Conservation (phyloP, 495 filamentous ascomycete species). For the Neurospora terricola region DNA sequence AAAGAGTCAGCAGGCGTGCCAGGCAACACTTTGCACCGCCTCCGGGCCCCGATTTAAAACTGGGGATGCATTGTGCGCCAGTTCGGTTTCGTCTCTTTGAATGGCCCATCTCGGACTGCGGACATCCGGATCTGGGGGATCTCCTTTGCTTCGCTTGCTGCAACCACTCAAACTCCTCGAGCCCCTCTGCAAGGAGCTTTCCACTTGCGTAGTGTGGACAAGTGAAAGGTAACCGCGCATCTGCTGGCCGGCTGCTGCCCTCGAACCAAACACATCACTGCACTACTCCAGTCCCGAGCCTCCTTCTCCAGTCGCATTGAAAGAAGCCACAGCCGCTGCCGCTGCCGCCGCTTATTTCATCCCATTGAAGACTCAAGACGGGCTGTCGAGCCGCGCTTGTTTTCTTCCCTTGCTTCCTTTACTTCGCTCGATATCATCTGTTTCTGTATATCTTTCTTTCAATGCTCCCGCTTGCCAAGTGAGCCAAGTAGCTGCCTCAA, state of each 20-base stretch:
- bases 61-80: background rate
- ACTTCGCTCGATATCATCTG: background rate
- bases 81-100: background rate
- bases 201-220: background rate
- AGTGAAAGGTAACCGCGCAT: background rate
- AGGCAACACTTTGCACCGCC: background rate
- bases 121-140: background rate
- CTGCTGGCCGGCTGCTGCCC: background rate
- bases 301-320: background rate
- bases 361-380: background rate
- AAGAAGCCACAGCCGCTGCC: background rate
- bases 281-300: background rate
- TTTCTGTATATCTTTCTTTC: background rate
- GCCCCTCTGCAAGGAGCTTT: background rate
- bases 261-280: background rate
- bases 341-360: background rate
- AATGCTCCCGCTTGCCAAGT: background rate
- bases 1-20: background rate
- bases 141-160: background rate
- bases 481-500: background rate
- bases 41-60: background rate
- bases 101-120: background rate
- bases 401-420: background rate
- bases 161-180: background rate
- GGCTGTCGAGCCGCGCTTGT: background rate